These are phyloP conservation scores for Rhizophora mangle DNA, from an alignment of 345 rosid species.

Conservation along the genomic window DNA sequence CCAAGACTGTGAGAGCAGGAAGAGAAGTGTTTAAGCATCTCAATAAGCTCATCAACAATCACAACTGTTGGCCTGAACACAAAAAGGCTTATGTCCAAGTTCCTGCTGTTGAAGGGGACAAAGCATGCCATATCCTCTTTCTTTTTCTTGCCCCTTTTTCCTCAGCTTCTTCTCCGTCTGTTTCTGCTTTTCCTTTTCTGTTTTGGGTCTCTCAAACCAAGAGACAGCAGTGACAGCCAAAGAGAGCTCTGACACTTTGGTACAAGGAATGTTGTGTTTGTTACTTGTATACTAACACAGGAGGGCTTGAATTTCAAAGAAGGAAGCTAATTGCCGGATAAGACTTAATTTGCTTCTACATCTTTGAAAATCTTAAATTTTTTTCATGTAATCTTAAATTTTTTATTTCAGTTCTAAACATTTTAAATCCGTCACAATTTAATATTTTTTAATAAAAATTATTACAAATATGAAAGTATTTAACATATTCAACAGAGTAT, in stretches of 20 bases:
- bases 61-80: constrained; percentile 42
- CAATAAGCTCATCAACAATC: constrained; percentile 37
- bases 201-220: neutral
- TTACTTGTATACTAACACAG: neutral
- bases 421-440: too few relatives aligned
- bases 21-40: constrained; percentile 38
- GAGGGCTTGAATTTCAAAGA: neutral
- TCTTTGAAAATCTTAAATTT: too few relatives aligned
- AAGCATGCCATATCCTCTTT: constrained; percentile 32
- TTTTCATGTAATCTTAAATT: too few relatives aligned
- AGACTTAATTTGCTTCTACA: too few relatives aligned
- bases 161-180: neutral
- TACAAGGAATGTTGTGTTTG: neutral
- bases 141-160: neutral
- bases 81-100: constrained; percentile 40
- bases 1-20: constrained; percentile 37
- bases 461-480: too few relatives aligned
- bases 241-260: neutral
- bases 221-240: neutral
- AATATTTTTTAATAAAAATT: too few relatives aligned
- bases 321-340: neutral
- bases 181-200: too few relatives aligned
- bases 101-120: constrained; percentile 47
- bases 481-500: too few relatives aligned
- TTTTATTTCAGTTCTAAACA: too few relatives aligned